phyloP scores from a whole-genome alignment of 257 asterid genomes.

The Solanum gracilifrons region DNA sequence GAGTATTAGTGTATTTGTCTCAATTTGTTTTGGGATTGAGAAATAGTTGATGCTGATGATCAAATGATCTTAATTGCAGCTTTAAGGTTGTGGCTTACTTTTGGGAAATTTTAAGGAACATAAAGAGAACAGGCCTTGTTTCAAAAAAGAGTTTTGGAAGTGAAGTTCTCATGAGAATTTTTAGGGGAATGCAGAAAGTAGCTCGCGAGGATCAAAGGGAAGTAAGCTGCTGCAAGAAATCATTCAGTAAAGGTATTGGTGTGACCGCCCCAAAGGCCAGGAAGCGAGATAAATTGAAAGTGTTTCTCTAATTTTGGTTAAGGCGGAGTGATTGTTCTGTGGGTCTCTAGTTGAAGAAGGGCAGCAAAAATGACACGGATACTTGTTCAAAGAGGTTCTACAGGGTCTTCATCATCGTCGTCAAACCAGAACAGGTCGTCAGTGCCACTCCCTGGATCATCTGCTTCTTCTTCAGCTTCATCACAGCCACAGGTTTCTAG shows the following conservation, averaged over 20 bases:
- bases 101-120: constrained; percentile 41
- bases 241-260: constrained; percentile 77
- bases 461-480: constrained; percentile 37
- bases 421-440: constrained; percentile 48
- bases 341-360: constrained; percentile 22
- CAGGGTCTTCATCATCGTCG: constrained; percentile 53
- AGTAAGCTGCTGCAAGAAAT: constrained; percentile 52
- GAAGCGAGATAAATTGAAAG: constrained; percentile 71
- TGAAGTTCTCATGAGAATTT: constrained; percentile 96
- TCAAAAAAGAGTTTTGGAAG: constrained; percentile 42
- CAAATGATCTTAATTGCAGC: constrained; percentile 22
- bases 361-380: constrained; percentile 67
- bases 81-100: constrained; percentile 8
- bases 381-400: constrained; percentile 80
- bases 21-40: not conserved
- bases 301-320: constrained; percentile 36
- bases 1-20: not conserved
- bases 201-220: constrained; percentile 46
- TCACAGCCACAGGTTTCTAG: constrained; percentile 36
- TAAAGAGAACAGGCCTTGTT: constrained; percentile 44
- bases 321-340: constrained; percentile 4
- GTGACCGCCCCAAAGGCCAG: constrained; percentile 85
- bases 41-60: constrained; percentile 1
- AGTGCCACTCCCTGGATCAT: constrained; percentile 28
- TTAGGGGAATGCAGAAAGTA: constrained; percentile 98